A percentile compares a stretch with the other conserved stretches of the same genome.
Evolutionary conservation across 805 yeast species (phyloP).

Genomic region (Candida golubevii): DNA sequence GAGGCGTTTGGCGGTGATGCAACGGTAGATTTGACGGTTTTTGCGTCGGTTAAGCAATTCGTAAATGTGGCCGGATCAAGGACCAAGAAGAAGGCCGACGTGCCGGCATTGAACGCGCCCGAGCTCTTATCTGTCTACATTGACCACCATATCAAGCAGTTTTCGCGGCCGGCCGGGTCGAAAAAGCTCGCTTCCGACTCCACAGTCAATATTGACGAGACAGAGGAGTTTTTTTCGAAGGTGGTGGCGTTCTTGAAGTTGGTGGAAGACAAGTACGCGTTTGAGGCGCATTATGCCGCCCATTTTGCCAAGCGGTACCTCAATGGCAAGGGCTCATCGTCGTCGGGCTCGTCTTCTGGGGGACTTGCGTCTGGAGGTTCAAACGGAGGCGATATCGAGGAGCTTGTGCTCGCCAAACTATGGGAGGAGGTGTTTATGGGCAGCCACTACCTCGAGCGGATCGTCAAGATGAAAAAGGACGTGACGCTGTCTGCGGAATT

Average conservation of each 20-base stretch:
- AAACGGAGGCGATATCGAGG: conserved; percentile 52
- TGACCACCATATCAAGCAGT: conserved; percentile 38
- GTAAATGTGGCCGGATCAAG: conserved; percentile 50
- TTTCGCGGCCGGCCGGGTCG: conserved; percentile 22
- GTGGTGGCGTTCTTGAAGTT: conserved; percentile 62
- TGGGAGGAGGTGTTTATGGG: conserved; percentile 66
- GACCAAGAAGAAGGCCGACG: conserved; percentile 41
- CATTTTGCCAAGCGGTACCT: conserved; percentile 78
- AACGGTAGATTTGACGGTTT: conserved; percentile 50
- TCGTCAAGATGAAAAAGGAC: conserved; percentile 86
- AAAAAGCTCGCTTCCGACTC: conserved; percentile 7
- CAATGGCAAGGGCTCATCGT: conserved; percentile 27
- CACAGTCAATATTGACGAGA: conserved; percentile 17
- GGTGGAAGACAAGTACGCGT: conserved; percentile 77
- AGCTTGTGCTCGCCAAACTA: conserved; percentile 58
- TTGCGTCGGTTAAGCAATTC: conserved; percentile 57
- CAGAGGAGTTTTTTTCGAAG: conserved; percentile 43
- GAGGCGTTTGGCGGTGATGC: conserved; percentile 48
- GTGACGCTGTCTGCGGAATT: conserved; percentile 46
- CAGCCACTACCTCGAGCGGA: conserved; percentile 67
- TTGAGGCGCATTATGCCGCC: conserved; percentile 78
- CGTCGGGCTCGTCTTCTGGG: not conserved
- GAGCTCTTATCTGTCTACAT: conserved; percentile 38
- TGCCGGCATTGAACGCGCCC: conserved; percentile 31
- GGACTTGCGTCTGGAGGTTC: no score